A percentile compares a stretch with the other conserved stretches of the same genome.
Evolutionary conservation across 345 rosid genomes (phyloP).

Genomic region (Acer yangbiense): DNA sequence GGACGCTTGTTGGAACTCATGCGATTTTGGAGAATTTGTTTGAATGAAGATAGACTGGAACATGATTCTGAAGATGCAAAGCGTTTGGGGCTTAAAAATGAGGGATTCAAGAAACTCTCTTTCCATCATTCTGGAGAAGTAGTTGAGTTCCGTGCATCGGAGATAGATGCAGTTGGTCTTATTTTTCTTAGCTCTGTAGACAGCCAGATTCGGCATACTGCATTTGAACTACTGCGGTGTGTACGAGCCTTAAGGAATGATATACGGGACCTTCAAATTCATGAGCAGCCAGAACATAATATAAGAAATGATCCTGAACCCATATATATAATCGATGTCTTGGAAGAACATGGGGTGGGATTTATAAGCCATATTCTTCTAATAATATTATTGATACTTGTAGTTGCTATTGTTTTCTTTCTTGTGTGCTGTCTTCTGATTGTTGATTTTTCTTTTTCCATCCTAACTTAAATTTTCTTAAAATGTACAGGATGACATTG

Average conservation of each 20-base stretch:
- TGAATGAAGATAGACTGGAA: conserved; percentile 69
- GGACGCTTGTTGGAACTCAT: conserved; percentile 93
- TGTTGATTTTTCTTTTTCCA: background rate
- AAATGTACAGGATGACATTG: conserved; percentile 85
- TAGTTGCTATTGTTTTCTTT: conserved; percentile 13
- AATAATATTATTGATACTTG: background rate
- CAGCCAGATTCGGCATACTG: conserved; percentile 96
- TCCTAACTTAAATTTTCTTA: conserved; percentile 1
- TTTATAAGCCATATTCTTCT: conserved; percentile 21
- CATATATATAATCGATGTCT: conserved; percentile 88
- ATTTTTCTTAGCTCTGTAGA: conserved; percentile 93
- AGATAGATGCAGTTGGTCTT: conserved; percentile 97
- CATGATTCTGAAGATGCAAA: conserved; percentile 49
- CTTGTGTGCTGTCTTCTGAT: conserved; percentile 10
- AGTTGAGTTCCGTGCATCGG: conserved; percentile 84
- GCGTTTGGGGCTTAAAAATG: conserved; percentile 47
- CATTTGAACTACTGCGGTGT: conserved; percentile 91
- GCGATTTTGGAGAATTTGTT: conserved; percentile 98
- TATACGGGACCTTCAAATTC: conserved; percentile 58
- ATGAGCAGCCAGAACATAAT: conserved; percentile 61
- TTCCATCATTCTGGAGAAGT: conserved; percentile 69
- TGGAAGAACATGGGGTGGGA: conserved; percentile 97
- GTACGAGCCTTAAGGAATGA: conserved; percentile 95
- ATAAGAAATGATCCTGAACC: conserved; percentile 81
- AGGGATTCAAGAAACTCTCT: conserved; percentile 70